Evolutionary conservation across 225 moss, liverwort and hornwort genomes (phyloP).

Genomic region (Rhytidiadelphus loreus): DNA sequence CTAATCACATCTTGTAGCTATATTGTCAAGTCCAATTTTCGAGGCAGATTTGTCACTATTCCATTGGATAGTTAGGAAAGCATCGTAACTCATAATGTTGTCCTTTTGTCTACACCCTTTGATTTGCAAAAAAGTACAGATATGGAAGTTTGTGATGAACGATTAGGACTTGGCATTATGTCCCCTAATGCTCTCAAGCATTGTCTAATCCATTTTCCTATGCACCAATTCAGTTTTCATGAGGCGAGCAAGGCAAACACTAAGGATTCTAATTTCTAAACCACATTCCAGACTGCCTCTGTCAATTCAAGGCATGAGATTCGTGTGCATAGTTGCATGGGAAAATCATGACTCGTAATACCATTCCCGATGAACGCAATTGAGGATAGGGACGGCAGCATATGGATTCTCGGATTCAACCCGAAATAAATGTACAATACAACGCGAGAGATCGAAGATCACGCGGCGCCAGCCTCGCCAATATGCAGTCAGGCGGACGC

Average conservation of each 20-base stretch:
- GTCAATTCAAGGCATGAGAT: background rate
- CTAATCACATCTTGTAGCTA: rapidly evolving
- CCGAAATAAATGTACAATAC: slow-evolving; percentile 39
- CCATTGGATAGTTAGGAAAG: background rate
- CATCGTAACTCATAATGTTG: background rate
- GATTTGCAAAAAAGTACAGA: background rate
- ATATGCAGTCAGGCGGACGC: slow-evolving; percentile 2
- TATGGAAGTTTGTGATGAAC: background rate
- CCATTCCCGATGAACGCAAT: background rate
- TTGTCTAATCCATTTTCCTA: background rate
- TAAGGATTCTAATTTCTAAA: no score
- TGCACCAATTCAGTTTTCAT: background rate
- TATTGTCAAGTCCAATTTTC: rapidly evolving
- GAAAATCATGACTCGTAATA: background rate
- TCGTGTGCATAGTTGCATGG: background rate
- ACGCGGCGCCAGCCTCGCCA: slow-evolving; percentile 1
- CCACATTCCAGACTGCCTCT: background rate
- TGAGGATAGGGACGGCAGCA: background rate
- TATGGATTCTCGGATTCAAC: background rate
- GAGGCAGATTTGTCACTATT: background rate
- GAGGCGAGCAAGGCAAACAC: background rate
- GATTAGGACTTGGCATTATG: background rate
- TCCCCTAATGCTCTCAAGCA: background rate
- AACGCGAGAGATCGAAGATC: background rate
- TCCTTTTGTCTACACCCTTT: no score